Evolutionary conservation across 805 yeast genomes (phyloP).

Genomic region (Candida cerambycidarum): DNA sequence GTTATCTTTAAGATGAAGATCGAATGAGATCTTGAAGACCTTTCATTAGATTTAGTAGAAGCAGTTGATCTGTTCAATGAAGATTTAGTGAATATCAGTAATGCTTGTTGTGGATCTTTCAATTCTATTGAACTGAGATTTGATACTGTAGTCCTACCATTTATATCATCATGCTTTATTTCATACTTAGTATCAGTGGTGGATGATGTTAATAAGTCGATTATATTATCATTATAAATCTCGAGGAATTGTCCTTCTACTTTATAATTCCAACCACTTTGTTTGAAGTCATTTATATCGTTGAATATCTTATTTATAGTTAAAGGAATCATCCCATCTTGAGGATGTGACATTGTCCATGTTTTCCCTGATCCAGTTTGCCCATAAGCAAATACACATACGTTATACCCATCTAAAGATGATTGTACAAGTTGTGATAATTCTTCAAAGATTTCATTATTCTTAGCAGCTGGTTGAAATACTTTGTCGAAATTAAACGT

Average conservation of each 20-base stretch:
- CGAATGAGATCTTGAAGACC: slow-evolving; percentile 90
- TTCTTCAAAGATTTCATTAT: slow-evolving; percentile 74
- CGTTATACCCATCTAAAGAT: slow-evolving; percentile 82
- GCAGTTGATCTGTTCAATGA: slow-evolving; percentile 70
- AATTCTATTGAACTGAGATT: slow-evolving; percentile 55
- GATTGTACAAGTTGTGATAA: slow-evolving; percentile 79
- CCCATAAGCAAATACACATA: slow-evolving; percentile 94
- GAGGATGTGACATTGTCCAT: slow-evolving; percentile 72
- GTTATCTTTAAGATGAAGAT: slow-evolving; percentile 64
- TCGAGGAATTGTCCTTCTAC: slow-evolving; percentile 79
- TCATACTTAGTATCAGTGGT: slow-evolving; percentile 49
- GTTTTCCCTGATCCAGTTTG: slow-evolving; percentile 97
- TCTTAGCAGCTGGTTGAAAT: slow-evolving; percentile 54
- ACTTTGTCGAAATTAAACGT: slow-evolving; percentile 75
- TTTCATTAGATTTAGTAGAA: slow-evolving; percentile 73
- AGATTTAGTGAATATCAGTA: slow-evolving; percentile 52
- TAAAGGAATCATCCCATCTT: slow-evolving; percentile 79
- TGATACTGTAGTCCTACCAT: slow-evolving; percentile 57
- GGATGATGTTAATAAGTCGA: slow-evolving; percentile 53
- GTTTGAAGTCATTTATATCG: slow-evolving; percentile 46
- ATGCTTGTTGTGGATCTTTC: slow-evolving; percentile 48
- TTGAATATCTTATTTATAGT: slow-evolving; percentile 71
- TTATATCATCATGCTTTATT: slow-evolving; percentile 64
- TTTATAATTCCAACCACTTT: slow-evolving; percentile 61
- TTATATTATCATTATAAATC: slow-evolving; percentile 80